A percentile compares a stretch with the other conserved stretches of the same genome.
Evolutionary conservation across 2,329 filamentous ascomycete species (phyloP).

Genomic region (Myriangium duriaei): DNA sequence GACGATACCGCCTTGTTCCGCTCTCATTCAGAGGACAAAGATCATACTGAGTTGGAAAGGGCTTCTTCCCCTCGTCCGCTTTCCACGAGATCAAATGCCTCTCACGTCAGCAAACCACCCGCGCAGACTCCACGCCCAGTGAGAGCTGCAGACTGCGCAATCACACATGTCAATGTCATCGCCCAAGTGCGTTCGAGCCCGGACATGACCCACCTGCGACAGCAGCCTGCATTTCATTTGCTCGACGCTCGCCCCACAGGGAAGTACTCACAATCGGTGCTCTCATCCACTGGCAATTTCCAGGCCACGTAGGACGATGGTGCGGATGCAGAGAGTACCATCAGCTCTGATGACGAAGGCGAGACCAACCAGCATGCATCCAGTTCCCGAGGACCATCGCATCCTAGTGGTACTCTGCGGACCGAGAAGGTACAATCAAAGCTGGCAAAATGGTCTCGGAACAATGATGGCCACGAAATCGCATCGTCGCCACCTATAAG

Average conservation of each 20-base stretch:
- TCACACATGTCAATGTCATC: constrained; percentile 3
- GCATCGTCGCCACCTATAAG: background rate
- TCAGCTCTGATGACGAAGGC: no score
- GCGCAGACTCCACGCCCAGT: background rate
- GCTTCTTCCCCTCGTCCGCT: no score
- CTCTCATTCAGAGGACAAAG: no score
- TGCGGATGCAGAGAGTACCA: background rate
- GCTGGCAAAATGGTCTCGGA: constrained; percentile 3
- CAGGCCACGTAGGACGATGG: constrained; percentile 7
- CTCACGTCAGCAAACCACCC: no score
- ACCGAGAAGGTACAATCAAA: constrained; percentile 6
- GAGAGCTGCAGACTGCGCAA: constrained; percentile 2
- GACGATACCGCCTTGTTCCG: no score
- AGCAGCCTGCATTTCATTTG: background rate
- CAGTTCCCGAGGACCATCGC: no score
- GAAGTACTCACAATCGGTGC: background rate
- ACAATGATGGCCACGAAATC: background rate
- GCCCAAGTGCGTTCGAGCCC: background rate
- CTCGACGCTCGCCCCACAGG: constrained; percentile 2
- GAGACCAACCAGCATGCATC: no score
- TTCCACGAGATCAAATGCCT: no score
- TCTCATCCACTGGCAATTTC: constrained; percentile 5
- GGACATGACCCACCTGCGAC: background rate
- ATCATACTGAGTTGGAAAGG: no score
- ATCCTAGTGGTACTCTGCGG: no score